phyloP scores from a whole-genome alignment of 345 rosid species.

The Salix koriyanagi region DNA sequence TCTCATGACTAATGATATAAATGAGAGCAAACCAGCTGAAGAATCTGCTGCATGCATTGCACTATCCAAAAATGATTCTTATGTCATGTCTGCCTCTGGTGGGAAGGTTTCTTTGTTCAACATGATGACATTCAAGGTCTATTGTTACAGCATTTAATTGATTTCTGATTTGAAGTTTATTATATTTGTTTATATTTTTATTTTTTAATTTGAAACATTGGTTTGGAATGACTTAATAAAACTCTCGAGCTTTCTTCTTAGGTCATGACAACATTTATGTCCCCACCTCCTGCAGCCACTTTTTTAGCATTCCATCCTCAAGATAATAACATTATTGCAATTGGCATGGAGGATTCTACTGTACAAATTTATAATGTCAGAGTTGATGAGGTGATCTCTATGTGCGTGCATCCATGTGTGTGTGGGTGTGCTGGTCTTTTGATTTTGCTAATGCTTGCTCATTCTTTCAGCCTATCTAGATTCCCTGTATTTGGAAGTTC shows the following conservation, averaged over 20 bases:
- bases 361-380: constrained; percentile 81
- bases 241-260: constrained; percentile 5
- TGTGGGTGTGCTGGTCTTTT: neutral
- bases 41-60: constrained; percentile 82
- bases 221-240: neutral
- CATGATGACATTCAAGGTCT: constrained; percentile 86
- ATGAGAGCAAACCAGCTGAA: constrained; percentile 48
- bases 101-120: constrained; percentile 83
- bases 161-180: neutral
- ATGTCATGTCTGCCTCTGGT: constrained; percentile 86
- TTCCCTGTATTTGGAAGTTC: neutral
- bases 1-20: constrained; percentile 67
- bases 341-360: constrained; percentile 84
- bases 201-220: neutral
- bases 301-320: constrained; percentile 83
- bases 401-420: neutral
- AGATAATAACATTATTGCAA: constrained; percentile 79
- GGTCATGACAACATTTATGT: constrained; percentile 86
- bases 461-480: neutral
- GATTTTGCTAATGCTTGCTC: neutral
- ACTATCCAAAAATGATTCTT: constrained; percentile 82
- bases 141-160: neutral
- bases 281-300: constrained; percentile 82
- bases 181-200: neutral
- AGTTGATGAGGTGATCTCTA: constrained; percentile 63